Evolutionary conservation across 2,329 filamentous ascomycete species (phyloP).

Genomic region (Colletotrichum musae): DNA sequence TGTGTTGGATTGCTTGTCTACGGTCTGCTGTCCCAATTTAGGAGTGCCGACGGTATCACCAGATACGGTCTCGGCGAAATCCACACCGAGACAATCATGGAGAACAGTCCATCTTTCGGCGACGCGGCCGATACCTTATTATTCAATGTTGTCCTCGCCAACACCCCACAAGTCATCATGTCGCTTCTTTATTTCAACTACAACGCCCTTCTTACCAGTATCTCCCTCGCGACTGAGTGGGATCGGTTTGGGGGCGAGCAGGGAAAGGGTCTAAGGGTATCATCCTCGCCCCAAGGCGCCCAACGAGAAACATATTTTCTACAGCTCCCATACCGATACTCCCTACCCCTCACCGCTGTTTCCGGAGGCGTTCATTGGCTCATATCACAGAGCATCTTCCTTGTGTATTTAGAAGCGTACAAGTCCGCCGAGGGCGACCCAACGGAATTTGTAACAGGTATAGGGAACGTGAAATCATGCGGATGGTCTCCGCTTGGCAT

Average conservation of each 20-base stretch:
- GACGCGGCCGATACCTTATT: too few species aligned
- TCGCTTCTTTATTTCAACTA: constrained; percentile 9
- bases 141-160: not conserved
- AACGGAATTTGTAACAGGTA: too few species aligned
- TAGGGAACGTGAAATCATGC: not conserved
- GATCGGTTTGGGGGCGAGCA: not conserved
- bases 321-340: not conserved
- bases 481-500: not conserved
- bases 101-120: not conserved
- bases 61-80: not conserved
- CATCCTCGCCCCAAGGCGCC: not conserved
- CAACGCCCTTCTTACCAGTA: constrained; percentile 4
- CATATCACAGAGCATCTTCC: constrained; percentile 1
- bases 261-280: not conserved
- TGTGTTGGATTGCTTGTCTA: not conserved
- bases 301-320: constrained; percentile 5
- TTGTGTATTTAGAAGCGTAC: not conserved
- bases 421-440: not conserved
- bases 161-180: not conserved
- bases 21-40: not conserved
- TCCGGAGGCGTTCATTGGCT: not conserved
- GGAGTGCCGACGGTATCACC: not conserved
- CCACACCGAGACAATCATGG: not conserved
- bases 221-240: not conserved
- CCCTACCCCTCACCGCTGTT: not conserved